Evolutionary conservation across 2,329 filamentous ascomycete species (phyloP), one percentile per base, ranked within the genome.

Genomic region (Zasmidium angulare): DNA sequence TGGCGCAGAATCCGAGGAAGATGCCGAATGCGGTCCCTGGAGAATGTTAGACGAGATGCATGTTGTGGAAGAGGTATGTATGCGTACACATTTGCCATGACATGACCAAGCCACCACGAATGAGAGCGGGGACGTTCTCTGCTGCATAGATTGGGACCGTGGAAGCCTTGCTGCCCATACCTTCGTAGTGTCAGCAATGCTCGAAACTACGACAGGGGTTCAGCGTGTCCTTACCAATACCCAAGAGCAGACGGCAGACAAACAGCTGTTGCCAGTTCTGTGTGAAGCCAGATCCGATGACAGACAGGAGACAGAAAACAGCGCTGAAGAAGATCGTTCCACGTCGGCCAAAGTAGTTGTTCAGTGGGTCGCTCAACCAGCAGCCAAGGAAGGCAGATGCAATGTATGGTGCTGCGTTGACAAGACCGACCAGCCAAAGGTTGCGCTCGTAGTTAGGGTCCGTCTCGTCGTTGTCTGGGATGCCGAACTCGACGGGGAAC

Each of bases 261-360:
- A 76, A 69, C 2, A 80, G 71, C 60, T 78, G 66, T 17, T 69
- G 64, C 78, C 78, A 89, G 36, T 74, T 83, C 63, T 87, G 84
- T 9, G 80, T 79, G 17, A 84, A 67, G 0, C 81, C 89, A 55
- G 83, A 86, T n/a, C 86, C 88, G 62, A 92, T 84, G 1, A 88
- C 85, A 1, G 88, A 81, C 70, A 89, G 81, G 26, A 90, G 77
- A 69, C 84, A 88, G 70, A 89, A 86, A 65, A 77, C 53, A 1
- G 73, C 75, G 6, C 71, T 69, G 58, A 77, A 31, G 57, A 77
- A 76, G 22, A 78, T 76, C 0, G 73, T 73, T 1, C 72, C 72
- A 2, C 75, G 71, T 26, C 76, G 69, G 21, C 71, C 71, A n/a
- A 71, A 51, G 59, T 66, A 69, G 59, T 66, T 59, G 57, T 73